These are phyloP conservation scores for Graphiopsis chlorocephala DNA, from an alignment of 2,329 filamentous ascomycete species.

Conservation along the genomic window DNA sequence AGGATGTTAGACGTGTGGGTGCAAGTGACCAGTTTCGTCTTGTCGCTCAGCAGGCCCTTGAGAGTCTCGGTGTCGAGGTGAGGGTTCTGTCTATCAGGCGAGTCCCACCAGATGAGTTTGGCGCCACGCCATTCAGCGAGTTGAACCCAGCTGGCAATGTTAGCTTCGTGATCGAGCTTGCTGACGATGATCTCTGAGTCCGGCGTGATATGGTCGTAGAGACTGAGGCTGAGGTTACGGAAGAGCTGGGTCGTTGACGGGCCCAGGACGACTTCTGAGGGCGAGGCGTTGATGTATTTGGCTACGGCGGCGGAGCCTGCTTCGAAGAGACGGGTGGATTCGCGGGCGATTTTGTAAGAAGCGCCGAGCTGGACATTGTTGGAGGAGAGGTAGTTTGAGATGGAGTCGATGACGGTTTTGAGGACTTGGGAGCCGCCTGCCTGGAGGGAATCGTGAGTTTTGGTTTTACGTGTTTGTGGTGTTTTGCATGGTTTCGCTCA, in stretches of 20 bases:
- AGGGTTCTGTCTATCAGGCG: conserved; percentile 49
- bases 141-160: conserved; percentile 70
- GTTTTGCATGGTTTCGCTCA: conserved; percentile 41
- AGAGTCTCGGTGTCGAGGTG: conserved; percentile 59
- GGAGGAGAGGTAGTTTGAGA: conserved; percentile 63
- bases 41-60: conserved; percentile 56
- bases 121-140: conserved; percentile 62
- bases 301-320: conserved; percentile 64
- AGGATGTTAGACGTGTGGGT: conserved; percentile 74
- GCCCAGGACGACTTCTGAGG: conserved; percentile 69
- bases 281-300: conserved; percentile 65
- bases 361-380: conserved; percentile 76
- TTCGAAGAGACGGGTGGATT: conserved; percentile 59
- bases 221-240: conserved; percentile 62
- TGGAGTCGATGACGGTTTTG: conserved; percentile 62
- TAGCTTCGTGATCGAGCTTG: conserved; percentile 73
- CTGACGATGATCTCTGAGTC: conserved; percentile 63
- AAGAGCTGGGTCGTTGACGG: conserved; percentile 74
- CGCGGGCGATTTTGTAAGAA: conserved; percentile 60
- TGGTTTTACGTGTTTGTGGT: background rate
- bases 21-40: conserved; percentile 68
- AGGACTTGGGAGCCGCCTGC: conserved; percentile 71
- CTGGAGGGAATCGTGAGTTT: background rate
- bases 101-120: conserved; percentile 66
- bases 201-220: conserved; percentile 56